Evolutionary conservation across 2,329 filamentous ascomycete genomes (phyloP), one percentile per base, ranked within the genome.

Genomic region (Fusarium temperatum): DNA sequence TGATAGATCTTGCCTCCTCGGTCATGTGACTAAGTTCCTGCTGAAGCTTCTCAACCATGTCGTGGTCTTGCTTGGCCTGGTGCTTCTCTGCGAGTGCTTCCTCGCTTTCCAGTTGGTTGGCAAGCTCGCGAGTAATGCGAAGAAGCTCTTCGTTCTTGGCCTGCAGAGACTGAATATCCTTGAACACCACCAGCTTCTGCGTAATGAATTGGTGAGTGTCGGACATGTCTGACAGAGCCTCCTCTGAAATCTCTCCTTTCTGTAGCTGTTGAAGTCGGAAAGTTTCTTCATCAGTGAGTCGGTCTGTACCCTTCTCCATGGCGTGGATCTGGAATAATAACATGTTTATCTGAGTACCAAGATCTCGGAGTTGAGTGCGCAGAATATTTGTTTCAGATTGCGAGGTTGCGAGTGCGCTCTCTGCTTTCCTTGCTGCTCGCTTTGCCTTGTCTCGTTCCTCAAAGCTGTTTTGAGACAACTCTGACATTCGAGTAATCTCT

Each of bases 161-260:
- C 79, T 98, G 95, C 15, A 99, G 86, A 62, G 97, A 93, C 66
- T 90, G 87, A 44, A 98, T 90, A 74, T 95, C 92, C 78, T 93
- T 94, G 89, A 97, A 99, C 2, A 95, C 90, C 14, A 95, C 93
- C n/a, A 98, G 87, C 70, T 95, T 92, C 78, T 96, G 90, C 35
- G 93, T 96, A 77, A 99, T 98, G 81, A 98, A 92, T 64, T 91
- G 92, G 77, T 96, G 94, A 2, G 95, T 97, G 72, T 95, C 93
- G 10, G 93, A 95, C 80, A 95, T 88, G 74, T 94, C 93, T 39
- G 93, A 89, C 12, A 94, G 84, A 2, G 89, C 88, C 64, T 92
- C 90, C 63, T 94, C 93, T 14, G 89, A 88, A 30, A 96, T 86
- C 77, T 96, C 91, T 60, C 94, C 93, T 67, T 90, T 89, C 72